Evolutionary conservation across 352 stramenopile genomes (phyloP), one percentile per base, ranked within the genome.

Genomic region (Phytophthora foliorum): DNA sequence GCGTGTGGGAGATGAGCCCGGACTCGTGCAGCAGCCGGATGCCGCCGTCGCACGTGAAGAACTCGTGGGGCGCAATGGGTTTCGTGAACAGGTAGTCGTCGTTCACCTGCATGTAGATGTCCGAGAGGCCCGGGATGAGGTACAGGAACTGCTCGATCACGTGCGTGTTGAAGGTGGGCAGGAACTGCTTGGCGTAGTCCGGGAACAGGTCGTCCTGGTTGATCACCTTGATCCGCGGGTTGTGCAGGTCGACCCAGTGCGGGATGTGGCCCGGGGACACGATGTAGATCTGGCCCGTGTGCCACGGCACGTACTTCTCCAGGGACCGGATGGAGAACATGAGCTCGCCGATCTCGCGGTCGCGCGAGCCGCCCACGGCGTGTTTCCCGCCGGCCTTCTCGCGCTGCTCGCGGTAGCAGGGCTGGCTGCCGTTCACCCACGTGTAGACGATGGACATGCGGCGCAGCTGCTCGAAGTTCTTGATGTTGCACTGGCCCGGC

Each of bases 141-240:
- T 97, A 91, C 56, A 97, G 61, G 62, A 94, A 97, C 74, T 97
- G 89, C 73, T 97, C 89, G 39, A 97, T 92, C 46, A 95, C 88
- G 73, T 97, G 83, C 50, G 89, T 95, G 77, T 97, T 95, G 74
- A 95, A 97, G 21, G 85, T 91, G 13, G 88, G 89, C 34, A 97
- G 68, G 62, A 92, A 92, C 22, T 63, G 27, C 69, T 94, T 95
- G 62, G 89, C 77, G 75, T 94, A 92, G 4, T 88, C 81, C 16
- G 88, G 89, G 69, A 97, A 90, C 25, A 97, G 62, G 50, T 94
- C 85, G 67, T 97, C 89, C 69, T 97, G 89, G 74, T 97, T 90
- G 38, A 97, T 81, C 13, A 97, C 81, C 62, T 93, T 92, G 61
- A 97, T 93, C 31, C 88, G 73, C 22, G 88, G 85, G 63, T 95